These are phyloP conservation scores for Cladophialophora yegresii DNA, from an alignment of 2,329 filamentous ascomycete species.

Conservation along the genomic window DNA sequence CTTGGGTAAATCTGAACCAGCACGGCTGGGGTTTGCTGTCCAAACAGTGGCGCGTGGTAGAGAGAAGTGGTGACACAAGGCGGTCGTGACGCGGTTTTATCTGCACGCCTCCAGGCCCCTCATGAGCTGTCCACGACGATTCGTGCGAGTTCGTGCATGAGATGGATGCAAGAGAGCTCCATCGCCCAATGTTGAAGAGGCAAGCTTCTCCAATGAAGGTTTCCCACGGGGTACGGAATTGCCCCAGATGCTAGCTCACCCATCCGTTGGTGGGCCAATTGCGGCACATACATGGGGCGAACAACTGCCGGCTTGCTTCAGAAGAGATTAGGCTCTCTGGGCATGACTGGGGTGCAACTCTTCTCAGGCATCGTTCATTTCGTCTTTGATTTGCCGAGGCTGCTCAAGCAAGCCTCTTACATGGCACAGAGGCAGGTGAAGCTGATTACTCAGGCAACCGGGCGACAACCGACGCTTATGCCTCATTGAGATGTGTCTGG, in stretches of 20 bases:
- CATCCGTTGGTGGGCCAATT: slow-evolving; percentile 8
- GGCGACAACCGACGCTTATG: not conserved
- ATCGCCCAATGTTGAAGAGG: not conserved
- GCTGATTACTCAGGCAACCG: not conserved
- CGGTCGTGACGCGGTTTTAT: slow-evolving; percentile 8
- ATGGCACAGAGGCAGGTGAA: not conserved
- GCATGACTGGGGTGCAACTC: not conserved
- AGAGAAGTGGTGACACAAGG: slow-evolving; percentile 1
- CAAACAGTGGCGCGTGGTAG: not conserved
- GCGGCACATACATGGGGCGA: not conserved
- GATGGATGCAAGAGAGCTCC: slow-evolving; percentile 6
- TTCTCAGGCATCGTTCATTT: slow-evolving; percentile 1
- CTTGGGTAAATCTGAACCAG: not conserved
- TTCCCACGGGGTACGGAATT: slow-evolving; percentile 18
- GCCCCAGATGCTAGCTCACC: slow-evolving; percentile 14
- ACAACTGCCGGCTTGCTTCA: slow-evolving; percentile 18
- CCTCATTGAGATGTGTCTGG: not conserved
- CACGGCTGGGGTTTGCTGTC: not conserved
- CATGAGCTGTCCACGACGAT: slow-evolving; percentile 1
- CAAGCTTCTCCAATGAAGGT: slow-evolving; percentile 16
- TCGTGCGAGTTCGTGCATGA: slow-evolving; percentile 7
- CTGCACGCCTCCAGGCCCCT: not conserved
- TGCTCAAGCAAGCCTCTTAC: not conserved
- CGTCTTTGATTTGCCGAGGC: slow-evolving; percentile 1
- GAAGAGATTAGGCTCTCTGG: slow-evolving; percentile 2